Conservation (phyloP, 106 monocot species). For the Apostasia shenzhenica region DNA sequence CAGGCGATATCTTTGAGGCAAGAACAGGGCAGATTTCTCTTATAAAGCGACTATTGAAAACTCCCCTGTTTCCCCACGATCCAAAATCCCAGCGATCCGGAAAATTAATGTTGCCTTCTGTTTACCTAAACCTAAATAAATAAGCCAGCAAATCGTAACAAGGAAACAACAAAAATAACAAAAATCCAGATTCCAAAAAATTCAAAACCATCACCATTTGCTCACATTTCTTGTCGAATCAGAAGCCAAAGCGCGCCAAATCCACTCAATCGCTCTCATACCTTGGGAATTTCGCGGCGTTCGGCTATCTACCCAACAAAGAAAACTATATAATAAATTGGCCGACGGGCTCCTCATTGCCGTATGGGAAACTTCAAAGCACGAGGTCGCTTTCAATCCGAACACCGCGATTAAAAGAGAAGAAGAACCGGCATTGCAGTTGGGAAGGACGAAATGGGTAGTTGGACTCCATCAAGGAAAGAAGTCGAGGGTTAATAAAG, state of each 20-base stretch:
- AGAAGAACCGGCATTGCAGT: background rate
- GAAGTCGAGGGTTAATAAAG: background rate
- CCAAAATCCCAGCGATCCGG: background rate
- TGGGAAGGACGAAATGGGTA: background rate
- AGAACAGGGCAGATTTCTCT: too few relatives aligned
- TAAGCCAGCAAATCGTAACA: background rate
- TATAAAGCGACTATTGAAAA: too few relatives aligned
- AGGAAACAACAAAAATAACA: background rate
- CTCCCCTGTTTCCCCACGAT: too few relatives aligned
- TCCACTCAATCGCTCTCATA: slow-evolving; percentile 2
- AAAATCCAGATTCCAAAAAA: background rate
- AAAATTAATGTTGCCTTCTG: background rate
- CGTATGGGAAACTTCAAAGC: background rate
- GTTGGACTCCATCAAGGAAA: slow-evolving; percentile 4
- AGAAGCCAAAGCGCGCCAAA: background rate
- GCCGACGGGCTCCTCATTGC: background rate
- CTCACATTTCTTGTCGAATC: background rate
- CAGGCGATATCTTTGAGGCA: background rate
- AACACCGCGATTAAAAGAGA: background rate
- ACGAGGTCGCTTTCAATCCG: background rate
- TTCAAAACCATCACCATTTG: background rate
- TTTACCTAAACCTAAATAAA: background rate
- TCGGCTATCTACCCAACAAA: slow-evolving; percentile 7
- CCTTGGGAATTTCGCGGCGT: background rate
- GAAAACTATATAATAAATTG: background rate